Evolutionary conservation across 73 alveolate genomes (phyloP), one percentile per base, ranked within the genome.

Genomic region (Breviolum minutum): DNA sequence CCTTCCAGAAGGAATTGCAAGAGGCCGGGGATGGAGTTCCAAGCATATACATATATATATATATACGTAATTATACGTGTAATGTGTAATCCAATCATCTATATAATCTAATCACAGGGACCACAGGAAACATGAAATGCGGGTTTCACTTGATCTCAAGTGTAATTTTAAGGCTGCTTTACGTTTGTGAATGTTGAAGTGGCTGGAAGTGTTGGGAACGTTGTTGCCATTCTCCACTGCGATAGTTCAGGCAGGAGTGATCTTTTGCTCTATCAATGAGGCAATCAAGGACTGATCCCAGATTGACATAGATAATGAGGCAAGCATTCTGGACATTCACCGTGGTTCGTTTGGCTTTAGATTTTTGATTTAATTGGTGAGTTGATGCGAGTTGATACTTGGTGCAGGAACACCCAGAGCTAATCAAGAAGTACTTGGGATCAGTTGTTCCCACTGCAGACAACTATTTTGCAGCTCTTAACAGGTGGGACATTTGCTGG

Each of bases 201-300:
- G 54, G 54, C 54, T 40, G 54, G 54, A 40, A 2, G 3, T 3
- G 3, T 2, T 40, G 0, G 54, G 54, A 40, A 40, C 54, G 54
- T 3, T 40, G 54, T 40, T 40, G 54, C 54, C 54, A 40, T 40
- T n/a, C n/a, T n/a, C 54, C 54, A 40, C 54, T 40, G 54, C 54
- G 54, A 40, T 40, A 40, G n/a, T n/a, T n/a, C 26, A 94, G 99
- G 99, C 95, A 16, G 99, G 99, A 5, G 95, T 95, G 62, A 95
- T 95, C 73, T 95, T 95, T 92, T 95, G 99, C 99, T 95, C 99
- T 29, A 95, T 95, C 80, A 66, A 48, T 69, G 99, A 95, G 95
- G 99, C 99, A 24, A 83, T 95, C 90, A 83, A 95, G 95, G 98
- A 86, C 80, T 29, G 92, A 40, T 48, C 71, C 32, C 61, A 32